Base-by-base conservation (phyloP, 2,329 filamentous ascomycete genomes). In the Helotiales sp. region DNA sequence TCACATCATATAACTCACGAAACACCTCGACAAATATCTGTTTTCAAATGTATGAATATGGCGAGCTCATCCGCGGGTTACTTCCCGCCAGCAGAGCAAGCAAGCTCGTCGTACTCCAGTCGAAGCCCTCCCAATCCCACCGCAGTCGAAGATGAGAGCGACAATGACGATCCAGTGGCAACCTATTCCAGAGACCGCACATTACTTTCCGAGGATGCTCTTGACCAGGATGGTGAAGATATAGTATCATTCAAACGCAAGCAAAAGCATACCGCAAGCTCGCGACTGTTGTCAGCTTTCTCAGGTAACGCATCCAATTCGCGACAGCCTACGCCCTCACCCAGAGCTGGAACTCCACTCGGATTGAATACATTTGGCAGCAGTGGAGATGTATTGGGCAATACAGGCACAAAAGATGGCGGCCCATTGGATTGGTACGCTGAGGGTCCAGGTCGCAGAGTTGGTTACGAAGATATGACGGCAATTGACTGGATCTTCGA, bases 401-500 rank as follows among this genome's bases (percentile, higher is more conserved):
- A 58, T 54, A 63, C 62, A 28, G 66, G 58, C 28, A 30, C 65
- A 22, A 86, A 87, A 70, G 83, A 87, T 73, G 82, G 80, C 61
- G 75, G 78, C 32, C 79, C 84, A 3, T 78, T 85, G 54, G 95
- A 98, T 79, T 98, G 95, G 95, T 92, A 96, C 77, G 86, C 91
- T 57, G 95, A 97, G 79, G 93, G 93, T 0, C 93, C 93, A 0
- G 94, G 94, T 1, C 88, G 93, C 62, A 88, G 96, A 76, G 94
- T 97, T 43, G 95, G 92, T 63, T 99, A 99, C 81, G 95, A 97
- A 76, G 92, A 99, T 80, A 84, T 97, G 78, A 97, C 95, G 17
- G 95, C 96, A 66, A 99, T 99, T 78, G 96, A 99, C 82, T 99
- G 96, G 96, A 98, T 98, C 77, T 98, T 97, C 75, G 96, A 99